Conservation (phyloP, 2,329 filamentous ascomycete species). For the Aspergillus quadricinctus region DNA sequence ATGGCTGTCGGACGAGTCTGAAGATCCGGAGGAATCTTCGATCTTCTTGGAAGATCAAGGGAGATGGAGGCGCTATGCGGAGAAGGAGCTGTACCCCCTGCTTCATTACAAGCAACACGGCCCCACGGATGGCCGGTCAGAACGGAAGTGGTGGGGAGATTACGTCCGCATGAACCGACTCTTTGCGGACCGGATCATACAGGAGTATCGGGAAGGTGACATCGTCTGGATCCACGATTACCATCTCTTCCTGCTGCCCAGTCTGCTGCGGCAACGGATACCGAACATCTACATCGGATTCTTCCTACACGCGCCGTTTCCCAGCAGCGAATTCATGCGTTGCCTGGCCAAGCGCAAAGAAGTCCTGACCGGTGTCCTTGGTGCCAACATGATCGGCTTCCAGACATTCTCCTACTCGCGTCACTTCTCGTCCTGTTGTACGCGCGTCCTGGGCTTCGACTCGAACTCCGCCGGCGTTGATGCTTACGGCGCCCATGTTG, state of each 20-base stretch:
- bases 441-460: constrained; percentile 82
- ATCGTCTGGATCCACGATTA: constrained; percentile 93
- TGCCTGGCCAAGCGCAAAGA: constrained; percentile 86
- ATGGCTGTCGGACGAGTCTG: constrained; percentile 77
- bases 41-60: constrained; percentile 75
- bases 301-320: constrained; percentile 91
- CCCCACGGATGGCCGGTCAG: constrained; percentile 76
- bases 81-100: constrained; percentile 85
- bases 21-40: constrained; percentile 59
- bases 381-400: constrained; percentile 89
- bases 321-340: constrained; percentile 90
- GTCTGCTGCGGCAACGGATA: constrained; percentile 77
- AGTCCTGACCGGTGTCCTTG: constrained; percentile 81
- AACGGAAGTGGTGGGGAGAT: constrained; percentile 82
- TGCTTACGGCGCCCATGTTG: constrained; percentile 81
- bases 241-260: constrained; percentile 84
- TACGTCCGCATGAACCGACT: constrained; percentile 90
- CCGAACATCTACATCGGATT: constrained; percentile 92
- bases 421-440: constrained; percentile 92
- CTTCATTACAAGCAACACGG: constrained; percentile 97
- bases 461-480: constrained; percentile 82
- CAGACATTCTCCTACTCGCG: constrained; percentile 93
- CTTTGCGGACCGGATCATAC: constrained; percentile 83
- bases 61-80: constrained; percentile 84
- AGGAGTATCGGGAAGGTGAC: constrained; percentile 87